These are phyloP conservation scores for Pleurotus salmoneostramineus DNA, from an alignment of 768 basidiomycete species.

Conservation along the genomic window DNA sequence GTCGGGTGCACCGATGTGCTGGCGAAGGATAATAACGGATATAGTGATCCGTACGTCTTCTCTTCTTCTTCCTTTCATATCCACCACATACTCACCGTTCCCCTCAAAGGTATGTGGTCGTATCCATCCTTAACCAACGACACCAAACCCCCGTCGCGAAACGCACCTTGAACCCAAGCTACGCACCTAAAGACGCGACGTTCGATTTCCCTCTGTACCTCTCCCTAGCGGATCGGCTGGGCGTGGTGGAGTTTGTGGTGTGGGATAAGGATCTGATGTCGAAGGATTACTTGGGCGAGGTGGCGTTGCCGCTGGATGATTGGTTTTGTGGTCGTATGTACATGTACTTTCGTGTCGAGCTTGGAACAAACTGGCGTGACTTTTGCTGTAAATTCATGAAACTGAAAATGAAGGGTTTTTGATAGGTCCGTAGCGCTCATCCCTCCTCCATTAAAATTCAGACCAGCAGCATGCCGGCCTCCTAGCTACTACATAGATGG, in stretches of 20 bases:
- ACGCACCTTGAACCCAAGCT: slow-evolving; percentile 66
- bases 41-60: slow-evolving; percentile 69
- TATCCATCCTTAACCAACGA: slow-evolving; percentile 53
- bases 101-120: slow-evolving; percentile 59
- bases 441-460: too few relatives aligned
- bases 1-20: slow-evolving; percentile 58
- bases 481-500: too few relatives aligned
- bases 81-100: neutral
- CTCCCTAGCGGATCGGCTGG: slow-evolving; percentile 67
- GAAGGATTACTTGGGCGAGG: slow-evolving; percentile 95
- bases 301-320: slow-evolving; percentile 69
- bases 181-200: slow-evolving; percentile 65
- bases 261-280: slow-evolving; percentile 92
- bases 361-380: too few relatives aligned
- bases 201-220: slow-evolving; percentile 88
- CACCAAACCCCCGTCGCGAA: slow-evolving; percentile 76
- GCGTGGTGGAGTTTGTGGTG: slow-evolving; percentile 77
- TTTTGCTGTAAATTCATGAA: too few relatives aligned
- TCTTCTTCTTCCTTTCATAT: neutral
- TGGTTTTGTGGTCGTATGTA: slow-evolving; percentile 60
- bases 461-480: too few relatives aligned
- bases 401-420: too few relatives aligned
- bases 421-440: too few relatives aligned
- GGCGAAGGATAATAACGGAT: slow-evolving; percentile 64
- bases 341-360: too few relatives aligned